phyloP scores from a whole-genome alignment of 352 stramenopile genomes.

The Elongisporangium undulatum region DNA sequence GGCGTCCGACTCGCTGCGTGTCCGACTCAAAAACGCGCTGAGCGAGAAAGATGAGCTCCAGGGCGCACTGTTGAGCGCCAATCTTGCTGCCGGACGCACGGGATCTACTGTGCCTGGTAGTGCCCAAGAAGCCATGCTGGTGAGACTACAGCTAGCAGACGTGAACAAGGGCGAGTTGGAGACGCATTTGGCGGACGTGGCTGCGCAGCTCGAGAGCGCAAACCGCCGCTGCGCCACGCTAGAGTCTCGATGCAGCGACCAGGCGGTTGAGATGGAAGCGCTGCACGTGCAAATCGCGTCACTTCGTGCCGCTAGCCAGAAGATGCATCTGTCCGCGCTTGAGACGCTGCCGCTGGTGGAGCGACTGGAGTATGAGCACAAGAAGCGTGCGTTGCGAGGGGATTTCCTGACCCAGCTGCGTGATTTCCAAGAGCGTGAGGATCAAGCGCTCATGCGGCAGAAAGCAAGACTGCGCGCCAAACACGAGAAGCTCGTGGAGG shows the following conservation, averaged over 20 bases:
- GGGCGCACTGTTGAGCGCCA: slow-evolving; percentile 22
- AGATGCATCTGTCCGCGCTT: slow-evolving; percentile 48
- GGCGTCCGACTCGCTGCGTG: slow-evolving; percentile 25
- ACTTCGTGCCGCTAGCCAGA: slow-evolving; percentile 32
- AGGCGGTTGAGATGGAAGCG: slow-evolving; percentile 44
- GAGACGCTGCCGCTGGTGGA: slow-evolving; percentile 46
- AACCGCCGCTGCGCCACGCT: slow-evolving; percentile 30
- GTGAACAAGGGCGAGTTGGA: slow-evolving; percentile 50
- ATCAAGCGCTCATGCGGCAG: slow-evolving; percentile 51
- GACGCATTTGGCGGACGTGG: slow-evolving; percentile 39
- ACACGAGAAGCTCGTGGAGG: slow-evolving; percentile 59
- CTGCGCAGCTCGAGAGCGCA: slow-evolving; percentile 38
- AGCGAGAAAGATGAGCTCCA: slow-evolving; percentile 36
- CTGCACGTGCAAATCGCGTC: slow-evolving; percentile 51
- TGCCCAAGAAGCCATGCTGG: slow-evolving; percentile 39
- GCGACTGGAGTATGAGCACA: slow-evolving; percentile 68
- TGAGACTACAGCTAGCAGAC: slow-evolving; percentile 57
- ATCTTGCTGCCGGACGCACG: slow-evolving; percentile 8
- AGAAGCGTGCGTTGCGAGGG: slow-evolving; percentile 54
- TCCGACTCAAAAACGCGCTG: slow-evolving; percentile 23
- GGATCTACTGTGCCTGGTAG: neutral
- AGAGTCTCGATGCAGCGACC: slow-evolving; percentile 44
- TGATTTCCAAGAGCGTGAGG: slow-evolving; percentile 68
- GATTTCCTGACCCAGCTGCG: slow-evolving; percentile 62
- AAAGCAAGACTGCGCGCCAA: slow-evolving; percentile 63